These are phyloP conservation scores for Aegilops longissima DNA, from an alignment of 176 grass and related monocot species.

Conservation along the genomic window DNA sequence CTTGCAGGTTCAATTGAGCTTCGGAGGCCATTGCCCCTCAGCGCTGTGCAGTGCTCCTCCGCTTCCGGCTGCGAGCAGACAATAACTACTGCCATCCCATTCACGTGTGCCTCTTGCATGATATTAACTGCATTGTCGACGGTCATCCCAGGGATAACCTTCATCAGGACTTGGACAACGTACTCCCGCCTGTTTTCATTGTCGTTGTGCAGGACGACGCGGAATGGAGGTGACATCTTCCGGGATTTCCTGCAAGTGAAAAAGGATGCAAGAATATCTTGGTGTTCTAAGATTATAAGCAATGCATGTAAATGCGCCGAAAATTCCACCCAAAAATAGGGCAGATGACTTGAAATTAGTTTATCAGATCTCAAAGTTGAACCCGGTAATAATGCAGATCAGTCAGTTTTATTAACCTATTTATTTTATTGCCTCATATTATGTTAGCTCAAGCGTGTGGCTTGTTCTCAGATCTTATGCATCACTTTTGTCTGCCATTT, in stretches of 20 bases:
- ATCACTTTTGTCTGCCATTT: not conserved
- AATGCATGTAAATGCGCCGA: not conserved
- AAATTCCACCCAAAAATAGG: not conserved
- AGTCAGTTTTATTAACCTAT: not conserved
- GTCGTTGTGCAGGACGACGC: constrained; percentile 81
- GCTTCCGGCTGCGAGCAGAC: constrained; percentile 79
- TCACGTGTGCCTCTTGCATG: constrained; percentile 95
- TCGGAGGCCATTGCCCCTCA: constrained; percentile 77
- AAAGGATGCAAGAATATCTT: not conserved
- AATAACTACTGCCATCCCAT: constrained; percentile 89
- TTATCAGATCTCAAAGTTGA: not conserved
- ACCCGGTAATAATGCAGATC: not conserved
- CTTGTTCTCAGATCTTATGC: not conserved
- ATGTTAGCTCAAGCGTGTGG: not conserved
- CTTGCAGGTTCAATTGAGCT: constrained; percentile 89
- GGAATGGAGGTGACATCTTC: constrained; percentile 77
- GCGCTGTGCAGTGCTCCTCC: constrained; percentile 75
- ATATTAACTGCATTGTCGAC: constrained; percentile 93
- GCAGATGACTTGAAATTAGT: not conserved
- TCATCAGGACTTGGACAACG: constrained; percentile 96
- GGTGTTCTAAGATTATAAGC: not conserved
- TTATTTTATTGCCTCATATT: not conserved
- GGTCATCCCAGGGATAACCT: constrained; percentile 94
- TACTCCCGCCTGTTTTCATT: constrained; percentile 92
- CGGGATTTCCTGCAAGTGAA: constrained; percentile 63